Evolutionary conservation across 202 grass and related monocot genomes (phyloP).

Genomic region (Zoysia matrella): DNA sequence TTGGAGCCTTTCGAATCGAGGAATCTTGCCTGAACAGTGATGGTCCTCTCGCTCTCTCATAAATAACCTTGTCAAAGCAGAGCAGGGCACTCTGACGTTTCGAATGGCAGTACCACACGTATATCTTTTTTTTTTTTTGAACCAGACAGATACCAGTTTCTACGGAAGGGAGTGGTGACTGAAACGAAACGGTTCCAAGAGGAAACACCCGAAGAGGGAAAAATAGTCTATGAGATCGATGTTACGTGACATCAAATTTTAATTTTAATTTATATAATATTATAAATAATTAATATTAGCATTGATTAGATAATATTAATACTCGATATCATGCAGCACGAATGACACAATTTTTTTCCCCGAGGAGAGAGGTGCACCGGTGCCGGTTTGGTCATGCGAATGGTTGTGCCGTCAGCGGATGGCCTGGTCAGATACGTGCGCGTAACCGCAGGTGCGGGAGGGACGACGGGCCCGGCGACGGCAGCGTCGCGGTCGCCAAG

Average conservation of each 20-base stretch:
- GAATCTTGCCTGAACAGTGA: background rate
- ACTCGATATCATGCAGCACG: too few relatives aligned
- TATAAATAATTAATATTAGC: too few relatives aligned
- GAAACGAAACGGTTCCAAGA: background rate
- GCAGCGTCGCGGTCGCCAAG: constrained; percentile 5
- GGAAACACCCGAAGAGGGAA: background rate
- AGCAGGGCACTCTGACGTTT: background rate
- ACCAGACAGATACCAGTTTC: background rate
- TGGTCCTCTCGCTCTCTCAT: too few relatives aligned
- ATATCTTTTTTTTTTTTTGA: background rate
- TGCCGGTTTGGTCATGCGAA: background rate
- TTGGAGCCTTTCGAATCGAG: background rate
- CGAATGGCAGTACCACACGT: background rate
- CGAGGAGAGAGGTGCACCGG: background rate
- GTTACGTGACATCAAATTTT: too few relatives aligned
- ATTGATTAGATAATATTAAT: too few relatives aligned
- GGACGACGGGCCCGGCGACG: background rate
- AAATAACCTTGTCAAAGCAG: background rate
- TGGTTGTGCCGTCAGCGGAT: background rate
- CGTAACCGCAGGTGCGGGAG: background rate
- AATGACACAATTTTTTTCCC: too few relatives aligned
- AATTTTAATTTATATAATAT: too few relatives aligned
- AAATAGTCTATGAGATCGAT: too few relatives aligned
- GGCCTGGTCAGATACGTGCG: background rate
- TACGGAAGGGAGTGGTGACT: background rate